A percentile compares a stretch with the other conserved stretches of the same genome.
phyloP scores from a whole-genome alignment of 1,284 basidiomycete genomes.

The Cryptococcus sp. region DNA sequence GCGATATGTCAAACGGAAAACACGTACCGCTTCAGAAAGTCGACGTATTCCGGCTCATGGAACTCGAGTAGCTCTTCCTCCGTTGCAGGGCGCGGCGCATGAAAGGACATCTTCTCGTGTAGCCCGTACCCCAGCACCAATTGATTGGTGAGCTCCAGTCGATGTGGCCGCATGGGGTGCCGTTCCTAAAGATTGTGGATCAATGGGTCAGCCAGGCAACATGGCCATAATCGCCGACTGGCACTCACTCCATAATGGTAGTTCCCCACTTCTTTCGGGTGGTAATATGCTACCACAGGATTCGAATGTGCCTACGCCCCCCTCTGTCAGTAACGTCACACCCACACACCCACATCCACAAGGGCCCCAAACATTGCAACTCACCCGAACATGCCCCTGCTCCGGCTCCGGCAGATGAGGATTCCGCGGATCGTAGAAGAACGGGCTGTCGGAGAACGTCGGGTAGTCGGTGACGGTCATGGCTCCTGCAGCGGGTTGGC shows the following conservation, averaged over 20 bases:
- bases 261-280: constrained; percentile 87
- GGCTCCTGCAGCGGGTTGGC: neutral
- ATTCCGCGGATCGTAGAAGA: constrained; percentile 47
- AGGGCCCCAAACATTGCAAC: constrained; percentile 1
- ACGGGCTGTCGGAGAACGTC: constrained; percentile 51
- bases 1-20: neutral
- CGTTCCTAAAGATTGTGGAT: constrained; percentile 61
- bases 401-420: constrained; percentile 43
- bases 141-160: constrained; percentile 89
- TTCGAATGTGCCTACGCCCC: constrained; percentile 68
- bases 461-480: constrained; percentile 30
- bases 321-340: neutral
- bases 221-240: neutral
- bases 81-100: constrained; percentile 82
- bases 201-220: constrained; percentile 8
- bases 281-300: constrained; percentile 91
- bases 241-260: constrained; percentile 85
- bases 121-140: constrained; percentile 94
- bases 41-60: constrained; percentile 89
- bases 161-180: constrained; percentile 98
- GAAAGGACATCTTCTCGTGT: constrained; percentile 93
- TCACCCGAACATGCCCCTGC: constrained; percentile 39
- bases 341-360: neutral
- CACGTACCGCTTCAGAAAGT: constrained; percentile 80
- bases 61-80: constrained; percentile 85